phyloP scores from a whole-genome alignment of 2,329 filamentous ascomycete genomes.

The Trichophyton verrucosum region DNA sequence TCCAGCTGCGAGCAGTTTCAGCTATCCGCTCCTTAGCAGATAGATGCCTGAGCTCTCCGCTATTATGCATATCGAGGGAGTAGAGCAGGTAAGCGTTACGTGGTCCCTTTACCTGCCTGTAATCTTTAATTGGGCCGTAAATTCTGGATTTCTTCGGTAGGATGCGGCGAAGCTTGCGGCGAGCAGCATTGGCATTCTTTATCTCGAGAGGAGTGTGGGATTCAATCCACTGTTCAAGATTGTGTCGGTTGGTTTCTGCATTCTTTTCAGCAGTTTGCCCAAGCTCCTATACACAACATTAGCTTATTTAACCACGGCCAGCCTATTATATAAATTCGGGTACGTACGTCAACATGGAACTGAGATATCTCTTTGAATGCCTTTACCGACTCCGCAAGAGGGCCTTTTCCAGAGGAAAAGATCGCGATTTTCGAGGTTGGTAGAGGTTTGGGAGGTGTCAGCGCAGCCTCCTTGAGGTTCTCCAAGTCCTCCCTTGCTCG shows the following conservation, averaged over 20 bases:
- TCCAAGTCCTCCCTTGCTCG: slow-evolving; percentile 16
- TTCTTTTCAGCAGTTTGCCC: slow-evolving; percentile 43
- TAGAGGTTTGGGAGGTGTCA: slow-evolving; percentile 27
- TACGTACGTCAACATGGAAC: slow-evolving; percentile 27
- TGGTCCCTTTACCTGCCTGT: slow-evolving; percentile 39
- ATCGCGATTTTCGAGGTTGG: slow-evolving; percentile 18
- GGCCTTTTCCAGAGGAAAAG: slow-evolving; percentile 15
- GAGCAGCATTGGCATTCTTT: slow-evolving; percentile 46
- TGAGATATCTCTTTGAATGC: slow-evolving; percentile 24
- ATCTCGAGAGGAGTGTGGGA: slow-evolving; percentile 46
- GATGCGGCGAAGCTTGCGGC: slow-evolving; percentile 25
- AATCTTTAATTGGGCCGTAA: slow-evolving; percentile 36
- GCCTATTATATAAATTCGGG: neutral
- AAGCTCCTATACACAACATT: neutral
- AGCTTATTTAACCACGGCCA: neutral
- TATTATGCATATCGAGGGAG: slow-evolving; percentile 28
- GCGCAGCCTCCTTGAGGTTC: slow-evolving; percentile 24
- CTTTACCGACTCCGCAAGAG: slow-evolving; percentile 11
- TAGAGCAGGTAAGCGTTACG: slow-evolving; percentile 34
- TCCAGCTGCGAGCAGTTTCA: slow-evolving; percentile 8
- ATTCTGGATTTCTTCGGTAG: slow-evolving; percentile 12
- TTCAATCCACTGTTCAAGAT: slow-evolving; percentile 44
- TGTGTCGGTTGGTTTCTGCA: slow-evolving; percentile 31
- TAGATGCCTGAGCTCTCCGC: slow-evolving; percentile 41
- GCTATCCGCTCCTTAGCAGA: slow-evolving; percentile 23